Percentiles rank a stretch among this genome's conserved stretches.
Conservation (phyloP, 2,329 filamentous ascomycete species). For the Lanzia echinophila region DNA sequence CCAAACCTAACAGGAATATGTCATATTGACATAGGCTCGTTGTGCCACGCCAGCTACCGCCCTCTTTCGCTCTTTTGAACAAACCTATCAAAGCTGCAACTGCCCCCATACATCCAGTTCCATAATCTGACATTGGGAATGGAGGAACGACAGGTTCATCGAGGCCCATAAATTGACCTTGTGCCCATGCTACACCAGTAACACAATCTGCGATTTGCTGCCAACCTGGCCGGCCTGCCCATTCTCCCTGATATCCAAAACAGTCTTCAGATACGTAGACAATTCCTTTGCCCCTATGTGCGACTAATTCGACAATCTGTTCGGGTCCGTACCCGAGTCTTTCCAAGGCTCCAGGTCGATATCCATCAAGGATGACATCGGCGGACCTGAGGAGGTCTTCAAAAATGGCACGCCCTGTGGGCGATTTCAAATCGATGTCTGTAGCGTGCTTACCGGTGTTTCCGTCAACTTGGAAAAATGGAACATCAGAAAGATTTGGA, state of each 20-base stretch:
- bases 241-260: conserved; percentile 59
- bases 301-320: conserved; percentile 46
- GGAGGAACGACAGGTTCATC: conserved; percentile 60
- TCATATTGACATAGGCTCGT: conserved; percentile 63
- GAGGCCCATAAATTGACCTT: conserved; percentile 54
- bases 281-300: conserved; percentile 52
- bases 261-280: conserved; percentile 67
- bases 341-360: conserved; percentile 58
- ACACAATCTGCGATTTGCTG: conserved; percentile 59
- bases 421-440: conserved; percentile 54
- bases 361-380: conserved; percentile 63
- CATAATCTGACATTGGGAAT: conserved; percentile 59
- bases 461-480: conserved; percentile 65
- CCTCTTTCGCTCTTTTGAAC: conserved; percentile 52
- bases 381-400: conserved; percentile 53
- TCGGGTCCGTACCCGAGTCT: conserved; percentile 56
- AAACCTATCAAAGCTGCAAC: conserved; percentile 60
- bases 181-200: conserved; percentile 31
- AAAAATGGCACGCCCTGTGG: conserved; percentile 47
- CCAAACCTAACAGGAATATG: conserved; percentile 55
- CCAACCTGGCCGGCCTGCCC: conserved; percentile 60
- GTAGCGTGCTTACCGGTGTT: conserved; percentile 65
- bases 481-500: conserved; percentile 60
- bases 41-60: conserved; percentile 60
- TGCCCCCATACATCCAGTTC: conserved; percentile 65